phyloP scores from a whole-genome alignment of 345 rosid species.

The Firmiana major region DNA sequence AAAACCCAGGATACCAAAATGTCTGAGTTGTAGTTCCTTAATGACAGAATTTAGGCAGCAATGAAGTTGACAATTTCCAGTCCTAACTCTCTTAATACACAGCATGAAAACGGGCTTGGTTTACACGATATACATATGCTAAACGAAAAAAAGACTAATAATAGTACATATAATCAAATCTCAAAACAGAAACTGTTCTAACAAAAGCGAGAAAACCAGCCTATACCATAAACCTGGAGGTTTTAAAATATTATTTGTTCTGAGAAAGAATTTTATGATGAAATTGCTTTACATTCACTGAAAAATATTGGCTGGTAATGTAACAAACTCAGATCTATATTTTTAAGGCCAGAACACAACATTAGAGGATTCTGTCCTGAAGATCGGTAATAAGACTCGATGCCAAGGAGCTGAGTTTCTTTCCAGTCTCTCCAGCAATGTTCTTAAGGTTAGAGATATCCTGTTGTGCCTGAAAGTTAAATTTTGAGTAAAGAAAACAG shows the following conservation, averaged over 20 bases:
- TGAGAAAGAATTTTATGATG: constrained; percentile 24
- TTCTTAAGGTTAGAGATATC: constrained; percentile 80
- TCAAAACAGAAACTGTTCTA: neutral
- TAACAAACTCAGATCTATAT: neutral
- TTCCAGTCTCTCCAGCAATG: constrained; percentile 92
- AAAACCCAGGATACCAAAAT: neutral
- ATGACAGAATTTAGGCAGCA: too few species aligned
- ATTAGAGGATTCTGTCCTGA: constrained; percentile 81
- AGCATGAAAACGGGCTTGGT: constrained; percentile 2
- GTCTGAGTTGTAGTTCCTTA: neutral
- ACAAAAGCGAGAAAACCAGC: constrained; percentile 6
- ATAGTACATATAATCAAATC: constrained; percentile 2
- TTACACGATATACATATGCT: neutral
- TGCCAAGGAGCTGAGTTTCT: constrained; percentile 78
- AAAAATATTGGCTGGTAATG: constrained; percentile 20
- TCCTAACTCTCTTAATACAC: neutral
- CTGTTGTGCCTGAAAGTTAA: constrained; percentile 67
- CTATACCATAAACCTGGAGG: constrained; percentile 1
- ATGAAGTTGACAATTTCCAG: neutral
- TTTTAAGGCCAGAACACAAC: neutral
- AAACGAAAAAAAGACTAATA: neutral
- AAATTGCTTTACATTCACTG: constrained; percentile 24
- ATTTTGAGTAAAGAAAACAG: too few species aligned
- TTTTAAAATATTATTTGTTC: constrained; percentile 14
- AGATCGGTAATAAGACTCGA: constrained; percentile 73